A percentile compares a stretch with the other conserved stretches of the same genome.
These are phyloP conservation scores for Stagonosporopsis cucurbitacearum DNA, from an alignment of 2,329 filamentous ascomycete species.

Conservation along the genomic window DNA sequence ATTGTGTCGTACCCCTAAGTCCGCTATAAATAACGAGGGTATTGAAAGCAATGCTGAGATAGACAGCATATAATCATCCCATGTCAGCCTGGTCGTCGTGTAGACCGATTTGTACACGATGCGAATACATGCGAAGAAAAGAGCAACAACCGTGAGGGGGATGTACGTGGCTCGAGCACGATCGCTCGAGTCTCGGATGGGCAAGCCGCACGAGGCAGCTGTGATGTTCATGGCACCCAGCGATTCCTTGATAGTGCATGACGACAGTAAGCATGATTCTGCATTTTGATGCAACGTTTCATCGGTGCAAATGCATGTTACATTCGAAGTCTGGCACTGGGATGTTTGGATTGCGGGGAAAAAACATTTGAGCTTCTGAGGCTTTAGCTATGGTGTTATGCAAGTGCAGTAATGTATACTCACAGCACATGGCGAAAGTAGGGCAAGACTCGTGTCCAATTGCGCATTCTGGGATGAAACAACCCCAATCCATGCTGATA, in stretches of 20 bases:
- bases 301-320: not conserved
- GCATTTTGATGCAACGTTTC: not conserved
- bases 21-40: not conserved
- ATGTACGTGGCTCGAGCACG: not conserved
- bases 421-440: not conserved
- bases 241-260: not conserved
- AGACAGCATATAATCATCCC: not conserved
- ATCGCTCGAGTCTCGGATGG: not conserved
- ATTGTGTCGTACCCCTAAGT: not conserved
- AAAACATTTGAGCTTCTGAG: not conserved
- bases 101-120: not conserved
- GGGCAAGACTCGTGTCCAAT: not conserved
- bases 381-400: not conserved
- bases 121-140: not conserved
- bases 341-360: not conserved
- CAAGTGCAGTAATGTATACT: not conserved
- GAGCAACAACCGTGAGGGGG: not conserved
- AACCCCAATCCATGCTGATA: not conserved
- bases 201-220: not conserved
- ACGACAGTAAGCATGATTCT: not conserved
- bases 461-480: not conserved
- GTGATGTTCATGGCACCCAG: not conserved
- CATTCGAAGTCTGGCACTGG: not conserved
- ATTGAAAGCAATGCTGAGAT: not conserved
- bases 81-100: not conserved